Percentiles rank a stretch among this genome's conserved stretches.
These are phyloP conservation scores for Ophiostoma ulmi DNA, from an alignment of 2,329 filamentous ascomycete genomes.

Conservation along the genomic window DNA sequence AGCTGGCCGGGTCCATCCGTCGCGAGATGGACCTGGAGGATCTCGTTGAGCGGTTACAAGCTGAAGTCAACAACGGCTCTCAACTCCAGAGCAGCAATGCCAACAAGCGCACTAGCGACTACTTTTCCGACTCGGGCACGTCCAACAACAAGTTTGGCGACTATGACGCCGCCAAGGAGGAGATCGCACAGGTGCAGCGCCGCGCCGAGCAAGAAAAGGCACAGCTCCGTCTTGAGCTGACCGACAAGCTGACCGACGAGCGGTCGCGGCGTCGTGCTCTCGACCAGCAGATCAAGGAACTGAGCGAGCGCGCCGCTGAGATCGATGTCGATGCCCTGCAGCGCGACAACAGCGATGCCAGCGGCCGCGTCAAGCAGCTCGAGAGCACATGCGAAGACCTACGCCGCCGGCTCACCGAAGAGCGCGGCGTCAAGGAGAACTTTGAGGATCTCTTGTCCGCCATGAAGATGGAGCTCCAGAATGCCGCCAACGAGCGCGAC, in stretches of 20 bases:
- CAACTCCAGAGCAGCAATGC: conserved; percentile 37
- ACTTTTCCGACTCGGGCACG: conserved; percentile 93
- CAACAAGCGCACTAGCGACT: conserved; percentile 84
- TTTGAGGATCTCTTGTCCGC: conserved; percentile 87
- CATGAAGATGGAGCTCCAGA: conserved; percentile 75
- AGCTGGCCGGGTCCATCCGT: conserved; percentile 86
- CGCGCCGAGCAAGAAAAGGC: conserved; percentile 88
- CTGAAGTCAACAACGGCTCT: conserved; percentile 56
- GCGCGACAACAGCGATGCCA: conserved; percentile 40
- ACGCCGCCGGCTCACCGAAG: conserved; percentile 73
- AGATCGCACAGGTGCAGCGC: conserved; percentile 77
- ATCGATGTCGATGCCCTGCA: conserved; percentile 46
- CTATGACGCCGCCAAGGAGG: conserved; percentile 56
- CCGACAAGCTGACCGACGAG: conserved; percentile 82
- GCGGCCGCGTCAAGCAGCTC: conserved; percentile 66
- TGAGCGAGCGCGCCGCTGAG: conserved; percentile 72
- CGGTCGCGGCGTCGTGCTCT: conserved; percentile 67
- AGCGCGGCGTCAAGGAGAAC: conserved; percentile 82
- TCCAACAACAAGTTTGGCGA: conserved; percentile 71
- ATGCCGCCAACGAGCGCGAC: conserved; percentile 80
- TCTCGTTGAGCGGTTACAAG: conserved; percentile 78
- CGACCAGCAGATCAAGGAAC: conserved; percentile 75
- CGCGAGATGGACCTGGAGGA: conserved; percentile 97
- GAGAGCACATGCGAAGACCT: conserved; percentile 78
- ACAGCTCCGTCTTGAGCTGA: conserved; percentile 76